These are phyloP conservation scores for Sphagnum tenellum DNA, from an alignment of 225 moss, liverwort and hornwort genomes.

Conservation along the genomic window DNA sequence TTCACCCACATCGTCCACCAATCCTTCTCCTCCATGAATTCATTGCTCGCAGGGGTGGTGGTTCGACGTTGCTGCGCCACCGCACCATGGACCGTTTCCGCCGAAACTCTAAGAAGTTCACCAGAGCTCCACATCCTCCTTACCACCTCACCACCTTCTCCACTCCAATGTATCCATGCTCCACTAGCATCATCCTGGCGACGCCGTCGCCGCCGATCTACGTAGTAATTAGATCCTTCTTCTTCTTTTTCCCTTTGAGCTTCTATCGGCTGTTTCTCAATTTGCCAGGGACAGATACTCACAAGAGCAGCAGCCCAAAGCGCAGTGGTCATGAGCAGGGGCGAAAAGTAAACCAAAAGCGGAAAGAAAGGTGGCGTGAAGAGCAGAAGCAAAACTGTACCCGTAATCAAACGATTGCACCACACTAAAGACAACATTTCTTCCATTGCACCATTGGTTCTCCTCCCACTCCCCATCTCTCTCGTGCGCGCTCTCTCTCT, in stretches of 20 bases:
- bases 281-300: conserved; percentile 50
- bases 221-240: no score
- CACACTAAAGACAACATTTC: conserved; percentile 51
- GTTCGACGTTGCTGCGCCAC: neutral
- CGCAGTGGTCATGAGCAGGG: conserved; percentile 78
- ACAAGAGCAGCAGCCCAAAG: conserved; percentile 74
- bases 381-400: conserved; percentile 44
- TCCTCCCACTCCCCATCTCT: no score
- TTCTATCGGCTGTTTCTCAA: conserved; percentile 38
- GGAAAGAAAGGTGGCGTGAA: conserved; percentile 91
- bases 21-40: conserved; percentile 19
- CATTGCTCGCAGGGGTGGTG: conserved; percentile 4
- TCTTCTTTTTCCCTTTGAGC: conserved; percentile 27
- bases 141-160: conserved; percentile 11
- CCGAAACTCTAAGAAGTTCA: no score
- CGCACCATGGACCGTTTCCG: no score
- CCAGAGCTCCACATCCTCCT: neutral
- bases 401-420: conserved; percentile 67
- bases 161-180: conserved; percentile 5
- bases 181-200: conserved; percentile 10
- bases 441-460: conserved; percentile 4
- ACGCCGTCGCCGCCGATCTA: conserved; percentile 1
- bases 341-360: conserved; percentile 77
- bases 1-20: conserved; percentile 46
- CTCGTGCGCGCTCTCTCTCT: no score